A percentile compares a stretch with the other conserved stretches of the same genome.
These are phyloP conservation scores for Fomes fomentarius DNA, from an alignment of 1,284 basidiomycete species.

Conservation along the genomic window DNA sequence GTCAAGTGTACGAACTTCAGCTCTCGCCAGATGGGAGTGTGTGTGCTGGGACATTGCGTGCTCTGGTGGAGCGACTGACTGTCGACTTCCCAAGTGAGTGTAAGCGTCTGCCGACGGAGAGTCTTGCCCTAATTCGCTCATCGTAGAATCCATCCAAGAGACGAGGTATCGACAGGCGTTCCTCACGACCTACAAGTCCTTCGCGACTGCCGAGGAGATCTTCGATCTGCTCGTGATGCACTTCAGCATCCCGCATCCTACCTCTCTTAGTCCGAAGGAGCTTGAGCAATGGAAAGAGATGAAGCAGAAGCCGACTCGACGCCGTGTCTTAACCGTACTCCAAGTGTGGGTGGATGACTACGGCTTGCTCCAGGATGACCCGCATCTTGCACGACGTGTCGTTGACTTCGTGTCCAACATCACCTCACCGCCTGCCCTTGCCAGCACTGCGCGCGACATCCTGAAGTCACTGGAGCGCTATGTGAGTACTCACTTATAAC, in stretches of 20 bases:
- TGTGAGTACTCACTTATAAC: slow-evolving; percentile 40
- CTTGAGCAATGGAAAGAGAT: slow-evolving; percentile 68
- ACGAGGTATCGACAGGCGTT: slow-evolving; percentile 66
- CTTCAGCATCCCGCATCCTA: slow-evolving; percentile 61
- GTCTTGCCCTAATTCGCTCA: neutral
- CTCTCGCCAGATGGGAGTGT: slow-evolving; percentile 61
- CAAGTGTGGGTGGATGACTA: slow-evolving; percentile 65
- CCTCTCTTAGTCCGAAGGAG: slow-evolving; percentile 52
- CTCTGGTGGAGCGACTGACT: slow-evolving; percentile 72
- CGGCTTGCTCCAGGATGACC: slow-evolving; percentile 63
- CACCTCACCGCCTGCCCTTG: slow-evolving; percentile 43
- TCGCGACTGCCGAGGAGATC: slow-evolving; percentile 68
- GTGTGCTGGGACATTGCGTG: slow-evolving; percentile 66
- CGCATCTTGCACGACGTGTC: slow-evolving; percentile 56
- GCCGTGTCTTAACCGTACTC: slow-evolving; percentile 59
- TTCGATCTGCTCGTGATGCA: slow-evolving; percentile 69
- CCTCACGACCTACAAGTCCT: slow-evolving; percentile 80
- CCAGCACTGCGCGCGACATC: slow-evolving; percentile 52
- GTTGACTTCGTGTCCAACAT: slow-evolving; percentile 58
- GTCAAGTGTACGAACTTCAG: slow-evolving; percentile 52
- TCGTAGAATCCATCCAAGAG: slow-evolving; percentile 47
- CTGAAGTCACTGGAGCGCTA: slow-evolving; percentile 56
- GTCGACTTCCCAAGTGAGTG: slow-evolving; percentile 57
- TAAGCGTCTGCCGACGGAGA: neutral
- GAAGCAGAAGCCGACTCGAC: slow-evolving; percentile 58